Base-by-base conservation (phyloP, 2,329 filamentous ascomycete species). In the Sphaceloma murrayae region DNA sequence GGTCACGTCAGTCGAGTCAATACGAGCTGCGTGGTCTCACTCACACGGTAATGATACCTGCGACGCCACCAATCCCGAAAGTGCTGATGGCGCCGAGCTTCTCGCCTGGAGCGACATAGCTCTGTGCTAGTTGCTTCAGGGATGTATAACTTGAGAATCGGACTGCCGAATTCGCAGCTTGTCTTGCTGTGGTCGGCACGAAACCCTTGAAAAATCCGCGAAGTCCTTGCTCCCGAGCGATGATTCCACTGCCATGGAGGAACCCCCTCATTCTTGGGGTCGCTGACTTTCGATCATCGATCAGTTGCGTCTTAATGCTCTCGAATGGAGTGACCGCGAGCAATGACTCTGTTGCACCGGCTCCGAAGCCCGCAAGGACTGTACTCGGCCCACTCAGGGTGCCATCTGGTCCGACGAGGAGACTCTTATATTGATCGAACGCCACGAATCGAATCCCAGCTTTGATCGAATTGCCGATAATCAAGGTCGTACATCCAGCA, bases 301-400 rank as follows among this genome's bases (percentile, higher is more conserved):
- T 96, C 75, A 98, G 69, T 54, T 93, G 93, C 40, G 91, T 98
- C 72, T 98, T 98, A 66, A 98, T 95, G 57, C 85, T 93, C 67
- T 98, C 91, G 48, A 93, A 95, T 0, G 91, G 91, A 24, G 91
- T 98, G 24, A 98, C 91, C 8, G 91, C 91, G 2, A 98, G 68
- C 42, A 95, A 67, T 3, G 85, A 93, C 68, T 98, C 91, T 2
- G 89, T 96, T 42, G 94, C 84, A 46, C 91, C 91, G 6, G 91
- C 91, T 48, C 89, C 85, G 58, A 98, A 94, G 2, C 91, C 91
- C 30, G 88, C 88, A 47, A 95, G 75, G 1, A 96, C 91, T 1
- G 89, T 96, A 52, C 82, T 76, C 10, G 89, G 88, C 0, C 91
- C 89, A 3, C 84, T 87, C 31, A 96, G 82, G 53, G 89, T 88